phyloP scores from a whole-genome alignment of 2,329 filamentous ascomycete genomes.

The Xylariaceae sp. region DNA sequence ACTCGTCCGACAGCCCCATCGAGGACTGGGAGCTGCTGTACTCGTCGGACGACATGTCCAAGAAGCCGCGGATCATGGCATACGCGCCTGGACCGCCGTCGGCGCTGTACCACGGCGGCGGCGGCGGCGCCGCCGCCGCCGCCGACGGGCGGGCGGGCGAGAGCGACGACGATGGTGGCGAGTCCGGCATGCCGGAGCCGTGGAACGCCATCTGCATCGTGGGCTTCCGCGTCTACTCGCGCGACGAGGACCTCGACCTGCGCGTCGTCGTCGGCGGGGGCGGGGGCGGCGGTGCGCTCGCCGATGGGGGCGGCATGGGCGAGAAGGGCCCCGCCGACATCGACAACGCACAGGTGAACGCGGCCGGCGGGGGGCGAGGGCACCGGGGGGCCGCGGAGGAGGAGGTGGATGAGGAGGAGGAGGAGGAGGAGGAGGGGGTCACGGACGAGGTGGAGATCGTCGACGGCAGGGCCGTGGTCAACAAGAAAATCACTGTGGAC shows the following conservation, averaged over 20 bases:
- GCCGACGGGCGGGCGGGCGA: constrained; percentile 22
- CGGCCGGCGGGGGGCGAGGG: constrained; percentile 42
- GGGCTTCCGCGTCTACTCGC: constrained; percentile 33
- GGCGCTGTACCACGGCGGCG: too few relatives aligned
- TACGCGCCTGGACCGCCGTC: too few relatives aligned
- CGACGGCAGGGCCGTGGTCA: constrained; percentile 19
- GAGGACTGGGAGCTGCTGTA: constrained; percentile 54
- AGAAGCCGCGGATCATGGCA: constrained; percentile 37
- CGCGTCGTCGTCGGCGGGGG: constrained; percentile 49
- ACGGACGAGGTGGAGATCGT: constrained; percentile 26
- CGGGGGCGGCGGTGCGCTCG: constrained; percentile 33
- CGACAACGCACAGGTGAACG: constrained; percentile 50
- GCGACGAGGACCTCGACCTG: constrained; percentile 44
- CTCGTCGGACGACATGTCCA: constrained; percentile 49
- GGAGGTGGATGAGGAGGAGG: constrained; percentile 28
- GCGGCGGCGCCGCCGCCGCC: too few relatives aligned
- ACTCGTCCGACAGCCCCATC: constrained; percentile 53
- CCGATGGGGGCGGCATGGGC: constrained; percentile 50
- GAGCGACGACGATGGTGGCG: constrained; percentile 31
- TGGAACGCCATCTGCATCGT: constrained; percentile 36
- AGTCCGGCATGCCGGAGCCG: constrained; percentile 31
- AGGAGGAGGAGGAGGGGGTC: constrained; percentile 19
- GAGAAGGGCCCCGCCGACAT: constrained; percentile 48
- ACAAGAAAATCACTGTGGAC: constrained; percentile 22
- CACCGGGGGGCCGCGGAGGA: too few relatives aligned